Base-by-base conservation (phyloP, 1,284 basidiomycete species). In the Mycosarcoma mackinlayi region DNA sequence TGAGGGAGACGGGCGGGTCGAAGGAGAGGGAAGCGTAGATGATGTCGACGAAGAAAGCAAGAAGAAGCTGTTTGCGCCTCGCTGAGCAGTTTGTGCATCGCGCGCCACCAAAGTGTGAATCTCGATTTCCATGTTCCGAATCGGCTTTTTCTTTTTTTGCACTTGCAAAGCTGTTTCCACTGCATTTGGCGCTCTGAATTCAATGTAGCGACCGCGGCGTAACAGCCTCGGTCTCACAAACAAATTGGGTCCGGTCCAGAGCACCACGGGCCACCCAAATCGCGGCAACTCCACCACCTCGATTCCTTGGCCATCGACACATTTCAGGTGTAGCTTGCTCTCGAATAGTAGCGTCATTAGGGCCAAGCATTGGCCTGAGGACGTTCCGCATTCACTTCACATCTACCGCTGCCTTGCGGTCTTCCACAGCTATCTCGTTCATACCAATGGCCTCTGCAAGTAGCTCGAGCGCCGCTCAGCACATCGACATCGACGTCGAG, bases 81-180 rank as follows among this genome's bases (percentile, higher is more conserved):
- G n/a, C n/a, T n/a, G n/a, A n/a, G n/a, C n/a, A n/a, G n/a, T n/a
- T n/a, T n/a, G n/a, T n/a, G n/a, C n/a, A 40, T 23, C 34, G 51
- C 46, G 58, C 58, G 46, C 51, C 57, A 60, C 57, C 13, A 34
- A 38, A 38, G 8, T 31, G n/a, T n/a, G n/a, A 30, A 24, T 16
- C 41, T 52, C 48, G 54, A 64, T 37, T 57, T 38, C 61, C 61
- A 58, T 58, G 39, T 64, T 64, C 61, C 61, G 61, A 54, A 50
- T 28, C 25, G n/a, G 4, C 3, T 48, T 63, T 63, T 53, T 57
- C 27, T 44, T 21, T 14, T 42, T 35, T 47, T 16, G 42, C 24
- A 18, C 31, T n/a, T n/a, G n/a, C n/a, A n/a, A n/a, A n/a, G n/a
- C n/a, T n/a, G n/a, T n/a, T n/a, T n/a, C n/a, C n/a, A n/a, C n/a